phyloP scores from a whole-genome alignment of 1,139 yeast species.

The Yamadazyma aaseri region DNA sequence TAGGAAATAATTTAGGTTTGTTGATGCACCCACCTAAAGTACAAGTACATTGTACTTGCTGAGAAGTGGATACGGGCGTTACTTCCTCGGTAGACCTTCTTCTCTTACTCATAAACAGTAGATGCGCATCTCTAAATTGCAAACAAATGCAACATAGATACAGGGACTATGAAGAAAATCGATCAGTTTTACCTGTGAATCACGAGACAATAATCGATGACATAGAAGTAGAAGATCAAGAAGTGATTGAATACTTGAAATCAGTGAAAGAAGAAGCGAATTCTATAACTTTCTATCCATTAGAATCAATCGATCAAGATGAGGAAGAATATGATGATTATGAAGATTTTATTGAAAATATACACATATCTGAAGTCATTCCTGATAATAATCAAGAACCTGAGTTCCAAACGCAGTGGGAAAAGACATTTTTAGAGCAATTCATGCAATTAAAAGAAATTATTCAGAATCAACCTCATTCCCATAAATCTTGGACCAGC shows the following conservation, averaged over 20 bases:
- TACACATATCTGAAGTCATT: not conserved
- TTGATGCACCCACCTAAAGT: constrained; percentile 1
- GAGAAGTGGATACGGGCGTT: not conserved
- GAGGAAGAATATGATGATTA: not conserved
- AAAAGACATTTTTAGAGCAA: constrained; percentile 6
- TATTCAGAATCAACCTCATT: not conserved
- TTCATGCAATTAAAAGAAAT: constrained; percentile 10
- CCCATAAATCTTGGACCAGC: constrained; percentile 8
- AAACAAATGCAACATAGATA: too few relatives aligned
- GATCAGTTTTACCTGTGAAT: constrained; percentile 1
- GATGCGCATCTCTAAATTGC: too few relatives aligned
- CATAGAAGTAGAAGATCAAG: constrained; percentile 10
- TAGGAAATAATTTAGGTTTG: constrained; percentile 14
- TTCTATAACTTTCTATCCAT: constrained; percentile 1
- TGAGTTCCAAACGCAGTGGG: not conserved
- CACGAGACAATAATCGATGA: constrained; percentile 7
- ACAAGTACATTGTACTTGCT: constrained; percentile 1
- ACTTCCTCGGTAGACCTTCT: constrained; percentile 11
- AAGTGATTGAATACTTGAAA: constrained; percentile 26
- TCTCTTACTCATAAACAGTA: constrained; percentile 16
- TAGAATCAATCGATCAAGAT: not conserved
- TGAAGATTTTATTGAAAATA: not conserved
- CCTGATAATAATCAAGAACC: not conserved
- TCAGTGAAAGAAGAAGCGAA: constrained; percentile 3
- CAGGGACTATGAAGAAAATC: constrained; percentile 1